A percentile compares a stretch with the other conserved stretches of the same genome.
Evolutionary conservation across 2,329 filamentous ascomycete species (phyloP).

Genomic region (Fusarium succisae): DNA sequence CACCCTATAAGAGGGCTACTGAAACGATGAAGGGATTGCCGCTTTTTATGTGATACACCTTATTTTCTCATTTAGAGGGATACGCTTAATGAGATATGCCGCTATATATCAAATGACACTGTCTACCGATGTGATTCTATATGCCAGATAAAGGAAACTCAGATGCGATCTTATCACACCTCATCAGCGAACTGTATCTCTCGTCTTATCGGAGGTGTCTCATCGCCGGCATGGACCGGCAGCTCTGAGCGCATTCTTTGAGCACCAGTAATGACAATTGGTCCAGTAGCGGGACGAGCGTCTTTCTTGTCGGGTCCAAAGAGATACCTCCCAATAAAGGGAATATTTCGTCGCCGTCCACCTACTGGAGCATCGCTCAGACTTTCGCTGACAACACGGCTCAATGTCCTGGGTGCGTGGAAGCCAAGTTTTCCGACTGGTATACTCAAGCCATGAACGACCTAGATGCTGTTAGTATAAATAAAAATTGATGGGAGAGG

Average conservation of each 20-base stretch:
- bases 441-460: constrained; percentile 85
- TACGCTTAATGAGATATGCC: constrained; percentile 17
- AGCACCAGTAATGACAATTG: constrained; percentile 19
- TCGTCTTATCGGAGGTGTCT: constrained; percentile 7
- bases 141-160: not conserved
- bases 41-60: not conserved
- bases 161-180: not conserved
- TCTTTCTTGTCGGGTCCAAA: not conserved
- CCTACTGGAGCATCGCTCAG: constrained; percentile 15
- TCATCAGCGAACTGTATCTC: constrained; percentile 40
- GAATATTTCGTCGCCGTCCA: constrained; percentile 24
- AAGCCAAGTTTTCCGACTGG: constrained; percentile 75
- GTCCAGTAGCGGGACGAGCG: not conserved
- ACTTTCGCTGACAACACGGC: constrained; percentile 43
- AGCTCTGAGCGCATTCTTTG: constrained; percentile 14
- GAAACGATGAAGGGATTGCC: not conserved
- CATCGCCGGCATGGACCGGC: not conserved
- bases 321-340: constrained; percentile 31
- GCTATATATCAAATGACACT: not conserved
- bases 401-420: constrained; percentile 71
- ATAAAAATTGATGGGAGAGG: fast-evolving
- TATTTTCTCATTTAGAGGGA: not conserved
- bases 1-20: no score
- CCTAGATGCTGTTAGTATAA: constrained; percentile 32
- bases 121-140: not conserved